Conservation (phyloP, 345 rosid genomes). For the Eucalyptus melliodora region DNA sequence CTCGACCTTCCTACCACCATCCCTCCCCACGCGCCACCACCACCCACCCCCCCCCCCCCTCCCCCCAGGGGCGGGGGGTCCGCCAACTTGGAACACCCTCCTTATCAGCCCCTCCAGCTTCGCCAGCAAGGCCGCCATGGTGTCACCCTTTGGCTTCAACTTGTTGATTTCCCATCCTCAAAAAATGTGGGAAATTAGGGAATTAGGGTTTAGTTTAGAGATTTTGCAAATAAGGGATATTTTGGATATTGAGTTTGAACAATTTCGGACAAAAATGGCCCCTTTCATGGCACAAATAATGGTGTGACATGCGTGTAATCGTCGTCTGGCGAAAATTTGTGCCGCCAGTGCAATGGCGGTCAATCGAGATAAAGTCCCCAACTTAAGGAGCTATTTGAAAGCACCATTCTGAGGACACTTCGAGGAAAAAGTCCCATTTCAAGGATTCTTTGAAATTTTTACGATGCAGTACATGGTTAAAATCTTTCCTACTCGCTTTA, state of each 20-base stretch:
- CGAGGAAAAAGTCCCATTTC: no score
- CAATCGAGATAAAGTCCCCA: no score
- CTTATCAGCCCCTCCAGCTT: slow-evolving; percentile 54
- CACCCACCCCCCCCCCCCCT: slow-evolving; percentile 5
- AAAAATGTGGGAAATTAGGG: not conserved
- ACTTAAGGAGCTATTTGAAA: no score
- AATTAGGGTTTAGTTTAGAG: not conserved
- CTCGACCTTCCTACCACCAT: slow-evolving; percentile 71
- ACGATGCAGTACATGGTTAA: no score
- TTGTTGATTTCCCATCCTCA: slow-evolving; percentile 14
- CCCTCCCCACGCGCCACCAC: slow-evolving; percentile 6
- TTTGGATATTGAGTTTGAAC: not conserved
- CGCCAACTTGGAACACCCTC: slow-evolving; percentile 53
- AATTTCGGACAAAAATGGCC: not conserved
- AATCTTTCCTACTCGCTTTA: no score
- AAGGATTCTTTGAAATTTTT: no score
- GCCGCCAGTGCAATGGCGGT: not conserved
- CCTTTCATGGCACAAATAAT: not conserved
- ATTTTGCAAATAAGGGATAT: not conserved
- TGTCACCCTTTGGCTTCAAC: slow-evolving; percentile 68
- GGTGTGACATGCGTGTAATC: not conserved
- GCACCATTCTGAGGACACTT: no score
- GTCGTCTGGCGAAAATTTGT: not conserved
- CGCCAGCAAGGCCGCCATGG: slow-evolving; percentile 66
- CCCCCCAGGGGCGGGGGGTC: not conserved